Base-by-base conservation (phyloP, 2,329 filamentous ascomycete species). In the Ascochyta lentis region DNA sequence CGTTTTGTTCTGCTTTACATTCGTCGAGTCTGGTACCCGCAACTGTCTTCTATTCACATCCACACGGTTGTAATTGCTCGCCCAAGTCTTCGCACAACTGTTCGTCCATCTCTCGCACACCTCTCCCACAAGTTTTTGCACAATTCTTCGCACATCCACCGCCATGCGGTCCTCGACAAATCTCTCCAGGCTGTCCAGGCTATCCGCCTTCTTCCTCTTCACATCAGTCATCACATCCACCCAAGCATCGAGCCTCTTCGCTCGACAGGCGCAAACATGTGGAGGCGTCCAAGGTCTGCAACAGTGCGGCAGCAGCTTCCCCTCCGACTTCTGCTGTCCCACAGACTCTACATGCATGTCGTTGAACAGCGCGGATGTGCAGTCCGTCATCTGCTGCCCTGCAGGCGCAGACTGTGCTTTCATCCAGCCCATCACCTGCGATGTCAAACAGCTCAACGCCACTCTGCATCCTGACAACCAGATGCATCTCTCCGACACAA, bases 331-430 rank as follows among this genome's bases (percentile, higher is more conserved):
- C 71, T 92, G 89, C 79, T 93, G 90, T 69, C 75, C 81, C 3
- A 58, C 75, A 26, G 75, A 71, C 16, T 77, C 80, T 6, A 80
- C 70, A 3, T 93, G 90, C 75, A 77, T 85, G 37, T 66, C 81
- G 1, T 81, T 92, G 42, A 78, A 79, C 66, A 74, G 73, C 41
- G 87, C 87, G 10, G 84, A 78, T n/a, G 77, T 80, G 40, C 88
- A 87, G 6, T 90, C 89, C 0, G 81, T 88, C 13, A 78, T 92
- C 44, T 93, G 90, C 78, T 93, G 90, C 69, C 89, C 89, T 1
- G 61, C 73, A 1, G 84, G 81, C 33, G 58, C 62, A 33, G 79
- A 80, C 65, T 93, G 90, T 77, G 64, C 76, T n/a, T 79, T 73
- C 43, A 89, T 93, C 64, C 68, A 80, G 61, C 80, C 87, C 27